These are phyloP conservation scores for Hymenoscyphus albidus DNA, from an alignment of 2,329 filamentous ascomycete genomes.

Conservation along the genomic window DNA sequence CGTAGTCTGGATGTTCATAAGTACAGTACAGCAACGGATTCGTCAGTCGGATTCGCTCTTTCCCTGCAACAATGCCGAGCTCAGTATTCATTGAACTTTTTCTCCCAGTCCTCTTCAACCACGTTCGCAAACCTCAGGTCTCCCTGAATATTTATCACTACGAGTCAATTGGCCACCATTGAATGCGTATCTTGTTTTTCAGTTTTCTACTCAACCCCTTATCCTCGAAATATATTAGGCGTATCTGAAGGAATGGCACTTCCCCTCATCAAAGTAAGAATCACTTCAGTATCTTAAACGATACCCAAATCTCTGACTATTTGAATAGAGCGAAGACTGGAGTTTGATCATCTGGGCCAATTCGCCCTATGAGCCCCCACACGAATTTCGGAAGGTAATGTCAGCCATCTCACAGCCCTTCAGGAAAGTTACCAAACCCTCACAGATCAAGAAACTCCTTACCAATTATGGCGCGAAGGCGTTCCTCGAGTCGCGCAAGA, in stretches of 20 bases:
- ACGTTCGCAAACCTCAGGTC: not conserved
- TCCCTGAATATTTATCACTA: too few relatives aligned
- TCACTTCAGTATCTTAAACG: not conserved
- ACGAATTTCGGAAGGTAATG: not conserved
- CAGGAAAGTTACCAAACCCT: not conserved
- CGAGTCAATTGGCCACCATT: too few relatives aligned
- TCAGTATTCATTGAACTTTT: not conserved
- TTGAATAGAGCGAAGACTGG: not conserved
- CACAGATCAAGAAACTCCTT: not conserved
- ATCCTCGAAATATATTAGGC: not conserved
- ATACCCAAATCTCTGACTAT: too few relatives aligned
- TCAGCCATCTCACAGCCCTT: not conserved
- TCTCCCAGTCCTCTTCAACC: not conserved
- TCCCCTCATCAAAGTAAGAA: not conserved
- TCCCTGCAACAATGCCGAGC: not conserved
- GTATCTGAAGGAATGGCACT: not conserved
- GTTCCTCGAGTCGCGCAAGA: not conserved
- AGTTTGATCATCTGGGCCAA: not conserved
- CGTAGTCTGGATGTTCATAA: too few relatives aligned
- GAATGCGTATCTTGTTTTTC: too few relatives aligned
- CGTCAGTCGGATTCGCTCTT: not conserved
- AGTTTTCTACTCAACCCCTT: too few relatives aligned
- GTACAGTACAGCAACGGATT: too few relatives aligned
- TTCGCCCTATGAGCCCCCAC: not conserved
- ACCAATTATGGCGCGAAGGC: not conserved